Evolutionary conservation across 768 basidiomycete species (phyloP).

Genomic region (Gymnopilus junonius): DNA sequence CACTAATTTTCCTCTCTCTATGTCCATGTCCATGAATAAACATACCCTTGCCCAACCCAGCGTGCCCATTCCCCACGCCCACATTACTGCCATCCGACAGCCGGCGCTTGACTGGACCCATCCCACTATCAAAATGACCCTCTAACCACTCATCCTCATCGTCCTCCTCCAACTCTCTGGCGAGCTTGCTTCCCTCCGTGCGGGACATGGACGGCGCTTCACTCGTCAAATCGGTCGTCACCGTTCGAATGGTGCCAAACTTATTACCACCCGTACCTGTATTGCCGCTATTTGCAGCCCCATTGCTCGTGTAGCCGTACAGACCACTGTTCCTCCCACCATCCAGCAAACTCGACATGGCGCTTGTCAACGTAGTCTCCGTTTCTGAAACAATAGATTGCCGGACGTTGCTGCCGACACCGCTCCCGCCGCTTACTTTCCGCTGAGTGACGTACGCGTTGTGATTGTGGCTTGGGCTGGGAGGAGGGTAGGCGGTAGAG

Average conservation of each 20-base stretch:
- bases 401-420: constrained; percentile 37
- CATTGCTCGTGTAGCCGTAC: constrained; percentile 5
- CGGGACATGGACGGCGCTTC: constrained; percentile 69
- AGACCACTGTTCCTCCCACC: constrained; percentile 35
- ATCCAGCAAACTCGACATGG: constrained; percentile 69
- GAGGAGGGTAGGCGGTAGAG: background rate
- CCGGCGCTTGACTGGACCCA: constrained; percentile 26
- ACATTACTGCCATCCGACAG: constrained; percentile 12
- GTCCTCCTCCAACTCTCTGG: constrained; percentile 52
- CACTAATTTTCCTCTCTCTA: constrained; percentile 69
- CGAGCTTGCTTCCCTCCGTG: constrained; percentile 70
- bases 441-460: background rate
- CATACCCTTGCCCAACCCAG: constrained; percentile 17
- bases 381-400: constrained; percentile 69
- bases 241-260: constrained; percentile 82
- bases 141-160: constrained; percentile 5
- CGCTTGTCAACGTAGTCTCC: constrained; percentile 38
- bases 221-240: constrained; percentile 81
- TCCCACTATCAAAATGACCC: background rate
- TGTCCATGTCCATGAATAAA: constrained; percentile 13
- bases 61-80: constrained; percentile 13
- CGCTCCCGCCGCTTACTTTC: constrained; percentile 6
- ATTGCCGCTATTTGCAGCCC: background rate
- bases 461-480: constrained; percentile 3
- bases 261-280: constrained; percentile 44